These are phyloP conservation scores for Sphagnum magellanicum DNA, from an alignment of 228 moss, liverwort and hornwort genomes.

Conservation along the genomic window DNA sequence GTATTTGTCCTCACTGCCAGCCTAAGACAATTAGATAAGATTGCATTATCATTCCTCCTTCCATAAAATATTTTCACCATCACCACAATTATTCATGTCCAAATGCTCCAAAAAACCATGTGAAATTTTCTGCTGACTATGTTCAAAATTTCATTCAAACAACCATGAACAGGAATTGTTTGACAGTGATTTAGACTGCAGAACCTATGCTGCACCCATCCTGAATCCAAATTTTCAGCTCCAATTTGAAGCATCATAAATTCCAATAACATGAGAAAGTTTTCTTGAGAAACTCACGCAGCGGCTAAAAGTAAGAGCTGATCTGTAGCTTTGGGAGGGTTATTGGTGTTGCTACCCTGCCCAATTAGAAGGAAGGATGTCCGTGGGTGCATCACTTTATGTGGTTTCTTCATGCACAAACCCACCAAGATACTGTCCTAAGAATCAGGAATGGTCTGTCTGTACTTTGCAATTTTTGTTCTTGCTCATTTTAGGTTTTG, in stretches of 20 bases:
- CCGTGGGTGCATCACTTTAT: conserved; percentile 39
- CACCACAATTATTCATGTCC: no score
- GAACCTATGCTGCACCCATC: not conserved
- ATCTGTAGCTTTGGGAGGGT: conserved; percentile 45
- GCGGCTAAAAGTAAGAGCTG: conserved; percentile 77
- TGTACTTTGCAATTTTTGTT: no score
- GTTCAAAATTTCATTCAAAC: no score
- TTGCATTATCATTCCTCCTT: no score
- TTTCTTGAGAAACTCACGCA: conserved; percentile 40
- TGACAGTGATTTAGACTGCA: not conserved
- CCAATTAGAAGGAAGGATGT: conserved; percentile 76
- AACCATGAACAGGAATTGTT: not conserved
- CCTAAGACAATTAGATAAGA: conserved; percentile 27
- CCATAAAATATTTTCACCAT: no score
- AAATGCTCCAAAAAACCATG: no score
- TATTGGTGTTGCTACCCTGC: conserved; percentile 55
- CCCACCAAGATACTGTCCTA: not conserved
- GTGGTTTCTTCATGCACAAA: conserved; percentile 44
- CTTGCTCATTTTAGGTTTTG: no score
- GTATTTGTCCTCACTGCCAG: conserved; percentile 90
- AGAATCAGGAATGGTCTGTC: no score
- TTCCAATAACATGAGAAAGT: not conserved
- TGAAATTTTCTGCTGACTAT: no score
- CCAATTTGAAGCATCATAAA: no score
- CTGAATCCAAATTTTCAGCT: no score